phyloP scores from a whole-genome alignment of 257 asterid genomes.

The Osmanthus fragrans region DNA sequence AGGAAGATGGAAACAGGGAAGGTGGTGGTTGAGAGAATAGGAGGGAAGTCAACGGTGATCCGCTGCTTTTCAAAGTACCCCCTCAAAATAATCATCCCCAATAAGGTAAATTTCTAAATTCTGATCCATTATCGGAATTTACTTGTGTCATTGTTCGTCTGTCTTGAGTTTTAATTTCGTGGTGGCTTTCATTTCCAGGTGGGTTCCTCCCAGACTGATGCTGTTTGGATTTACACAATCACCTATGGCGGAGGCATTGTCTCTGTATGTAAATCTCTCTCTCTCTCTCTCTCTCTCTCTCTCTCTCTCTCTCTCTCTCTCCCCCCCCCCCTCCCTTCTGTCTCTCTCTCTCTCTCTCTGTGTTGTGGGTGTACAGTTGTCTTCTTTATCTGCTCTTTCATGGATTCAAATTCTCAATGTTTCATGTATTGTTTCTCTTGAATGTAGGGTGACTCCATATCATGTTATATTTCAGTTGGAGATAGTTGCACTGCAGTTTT shows the following conservation, averaged over 20 bases:
- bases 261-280: slow-evolving; percentile 28
- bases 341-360: neutral
- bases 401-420: neutral
- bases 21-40: slow-evolving; percentile 69
- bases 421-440: slow-evolving; percentile 4
- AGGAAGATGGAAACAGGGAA: slow-evolving; percentile 66
- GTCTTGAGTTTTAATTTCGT: slow-evolving; percentile 3
- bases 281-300: neutral
- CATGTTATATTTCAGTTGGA: slow-evolving; percentile 55
- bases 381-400: neutral
- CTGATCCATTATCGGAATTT: neutral
- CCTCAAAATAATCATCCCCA: slow-evolving; percentile 85
- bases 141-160: neutral
- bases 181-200: slow-evolving; percentile 40
- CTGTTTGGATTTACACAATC: slow-evolving; percentile 88
- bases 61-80: slow-evolving; percentile 83
- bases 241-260: slow-evolving; percentile 98
- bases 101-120: slow-evolving; percentile 45
- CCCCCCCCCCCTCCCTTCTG: too few relatives aligned
- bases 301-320: neutral
- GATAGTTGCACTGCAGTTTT: slow-evolving; percentile 77
- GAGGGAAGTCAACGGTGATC: slow-evolving; percentile 66
- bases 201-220: slow-evolving; percentile 71
- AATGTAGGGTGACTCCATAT: slow-evolving; percentile 75
- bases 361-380: neutral